A percentile compares a stretch with the other conserved stretches of the same genome.
These are phyloP conservation scores for Camelina neglecta DNA, from an alignment of 345 rosid genomes.

Conservation along the genomic window DNA sequence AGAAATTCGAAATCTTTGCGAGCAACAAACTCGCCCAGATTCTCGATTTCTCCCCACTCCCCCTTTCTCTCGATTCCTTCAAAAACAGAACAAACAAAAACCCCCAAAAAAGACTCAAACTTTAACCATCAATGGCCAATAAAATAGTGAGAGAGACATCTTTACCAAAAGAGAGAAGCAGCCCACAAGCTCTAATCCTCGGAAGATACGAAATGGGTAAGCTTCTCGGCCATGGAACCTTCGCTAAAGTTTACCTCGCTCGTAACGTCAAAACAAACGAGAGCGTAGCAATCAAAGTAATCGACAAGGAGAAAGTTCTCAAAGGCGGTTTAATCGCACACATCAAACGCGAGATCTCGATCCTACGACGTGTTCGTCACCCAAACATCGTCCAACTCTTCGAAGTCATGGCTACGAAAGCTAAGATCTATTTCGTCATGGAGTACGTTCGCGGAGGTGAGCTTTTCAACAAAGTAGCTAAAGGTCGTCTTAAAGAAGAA, in stretches of 20 bases:
- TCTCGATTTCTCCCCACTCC: constrained; percentile 41
- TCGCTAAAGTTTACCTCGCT: constrained; percentile 90
- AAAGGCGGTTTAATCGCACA: constrained; percentile 69
- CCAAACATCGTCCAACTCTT: constrained; percentile 84
- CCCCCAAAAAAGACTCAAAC: background rate
- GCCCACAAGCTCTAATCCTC: constrained; percentile 56
- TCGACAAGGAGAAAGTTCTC: constrained; percentile 75
- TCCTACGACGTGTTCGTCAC: constrained; percentile 85
- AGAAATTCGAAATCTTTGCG: constrained; percentile 40
- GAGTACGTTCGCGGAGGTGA: constrained; percentile 87
- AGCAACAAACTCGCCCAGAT: constrained; percentile 39
- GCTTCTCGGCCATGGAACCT: constrained; percentile 85
- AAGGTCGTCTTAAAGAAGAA: constrained; percentile 72
- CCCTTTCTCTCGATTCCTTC: background rate
- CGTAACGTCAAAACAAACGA: constrained; percentile 57
- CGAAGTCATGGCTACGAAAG: constrained; percentile 90
- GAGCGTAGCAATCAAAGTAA: constrained; percentile 72
- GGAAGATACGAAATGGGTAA: constrained; percentile 78
- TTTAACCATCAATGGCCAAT: constrained; percentile 30
- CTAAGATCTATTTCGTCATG: constrained; percentile 91
- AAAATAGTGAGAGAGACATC: constrained; percentile 8
- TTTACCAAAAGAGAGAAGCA: constrained; percentile 37
- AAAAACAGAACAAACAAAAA: background rate
- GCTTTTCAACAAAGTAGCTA: constrained; percentile 71
- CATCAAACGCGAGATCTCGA: constrained; percentile 82